Evolutionary conservation across 169 alveolate genomes (phyloP).

Genomic region (Toxoplasma gondii): DNA sequence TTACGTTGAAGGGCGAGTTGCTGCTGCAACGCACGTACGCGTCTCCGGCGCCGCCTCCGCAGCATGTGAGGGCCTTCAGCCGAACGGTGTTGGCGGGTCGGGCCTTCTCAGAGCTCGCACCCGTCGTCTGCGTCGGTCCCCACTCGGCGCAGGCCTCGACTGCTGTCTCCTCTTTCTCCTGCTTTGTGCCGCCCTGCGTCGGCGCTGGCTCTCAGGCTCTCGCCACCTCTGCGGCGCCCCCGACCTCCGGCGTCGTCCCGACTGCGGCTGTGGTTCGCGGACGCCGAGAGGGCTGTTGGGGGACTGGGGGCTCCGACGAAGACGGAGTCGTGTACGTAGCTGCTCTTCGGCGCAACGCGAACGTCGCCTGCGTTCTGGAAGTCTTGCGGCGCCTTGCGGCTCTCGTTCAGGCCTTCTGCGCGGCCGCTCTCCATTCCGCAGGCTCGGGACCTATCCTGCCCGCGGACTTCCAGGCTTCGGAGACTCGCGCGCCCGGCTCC

Average conservation of each 20-base stretch:
- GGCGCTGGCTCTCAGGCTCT: background rate
- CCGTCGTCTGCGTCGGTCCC: conserved; percentile 14
- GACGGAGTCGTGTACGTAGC: conserved; percentile 20
- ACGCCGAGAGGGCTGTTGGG: conserved; percentile 6
- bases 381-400: conserved; percentile 21
- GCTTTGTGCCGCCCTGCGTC: conserved; percentile 10
- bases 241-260: background rate
- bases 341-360: conserved; percentile 19
- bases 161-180: background rate
- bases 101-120: conserved; percentile 9
- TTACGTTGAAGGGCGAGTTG: conserved; percentile 31
- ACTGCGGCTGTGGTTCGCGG: conserved; percentile 12
- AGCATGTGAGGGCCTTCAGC: background rate
- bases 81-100: background rate
- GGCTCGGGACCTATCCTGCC: background rate
- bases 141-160: background rate
- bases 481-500: background rate
- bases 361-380: conserved; percentile 32
- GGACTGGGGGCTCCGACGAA: background rate
- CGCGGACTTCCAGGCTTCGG: background rate
- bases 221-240: background rate
- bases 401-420: conserved; percentile 20
- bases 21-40: conserved; percentile 40
- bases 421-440: background rate
- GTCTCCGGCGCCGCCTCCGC: background rate